A percentile compares a stretch with the other conserved stretches of the same genome.
Evolutionary conservation across 1,139 yeast genomes (phyloP).

Genomic region (Scheffersomyces stambukii): DNA sequence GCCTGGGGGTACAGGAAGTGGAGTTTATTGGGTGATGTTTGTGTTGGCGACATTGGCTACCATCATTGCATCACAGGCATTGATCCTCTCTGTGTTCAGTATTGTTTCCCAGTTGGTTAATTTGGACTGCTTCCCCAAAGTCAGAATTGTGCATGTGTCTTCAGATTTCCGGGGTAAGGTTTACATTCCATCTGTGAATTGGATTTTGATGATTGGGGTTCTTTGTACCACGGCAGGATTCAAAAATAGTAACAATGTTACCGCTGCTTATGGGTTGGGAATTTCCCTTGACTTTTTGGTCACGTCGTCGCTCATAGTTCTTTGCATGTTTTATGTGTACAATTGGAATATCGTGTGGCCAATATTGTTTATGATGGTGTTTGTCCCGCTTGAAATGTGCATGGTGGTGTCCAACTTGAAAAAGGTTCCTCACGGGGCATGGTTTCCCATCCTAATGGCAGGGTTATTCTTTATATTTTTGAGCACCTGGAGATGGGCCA

Average conservation of each 20-base stretch:
- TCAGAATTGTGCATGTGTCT: constrained; percentile 43
- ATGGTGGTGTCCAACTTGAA: constrained; percentile 45
- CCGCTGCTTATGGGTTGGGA: constrained; percentile 61
- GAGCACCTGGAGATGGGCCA: constrained; percentile 46
- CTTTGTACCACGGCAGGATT: constrained; percentile 50
- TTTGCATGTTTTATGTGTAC: constrained; percentile 46
- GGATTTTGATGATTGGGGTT: constrained; percentile 47
- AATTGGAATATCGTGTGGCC: constrained; percentile 31
- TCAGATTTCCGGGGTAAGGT: constrained; percentile 42
- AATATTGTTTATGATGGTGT: constrained; percentile 29
- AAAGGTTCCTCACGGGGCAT: constrained; percentile 55
- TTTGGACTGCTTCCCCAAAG: constrained; percentile 51
- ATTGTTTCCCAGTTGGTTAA: constrained; percentile 49
- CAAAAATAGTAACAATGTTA: constrained; percentile 44
- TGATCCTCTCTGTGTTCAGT: constrained; percentile 52
- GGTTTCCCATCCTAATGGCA: constrained; percentile 51
- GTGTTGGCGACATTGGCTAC: constrained; percentile 51
- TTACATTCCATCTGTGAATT: constrained; percentile 48
- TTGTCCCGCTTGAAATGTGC: constrained; percentile 44
- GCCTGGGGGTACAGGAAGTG: constrained; percentile 46
- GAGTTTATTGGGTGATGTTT: constrained; percentile 50
- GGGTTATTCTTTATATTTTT: constrained; percentile 28
- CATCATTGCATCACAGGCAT: constrained; percentile 57
- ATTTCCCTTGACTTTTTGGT: constrained; percentile 51
- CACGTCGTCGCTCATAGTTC: constrained; percentile 42